phyloP scores from a whole-genome alignment of 2,329 filamentous ascomycete species.

The Ophiocordyceps camponoti-rufipedis region DNA sequence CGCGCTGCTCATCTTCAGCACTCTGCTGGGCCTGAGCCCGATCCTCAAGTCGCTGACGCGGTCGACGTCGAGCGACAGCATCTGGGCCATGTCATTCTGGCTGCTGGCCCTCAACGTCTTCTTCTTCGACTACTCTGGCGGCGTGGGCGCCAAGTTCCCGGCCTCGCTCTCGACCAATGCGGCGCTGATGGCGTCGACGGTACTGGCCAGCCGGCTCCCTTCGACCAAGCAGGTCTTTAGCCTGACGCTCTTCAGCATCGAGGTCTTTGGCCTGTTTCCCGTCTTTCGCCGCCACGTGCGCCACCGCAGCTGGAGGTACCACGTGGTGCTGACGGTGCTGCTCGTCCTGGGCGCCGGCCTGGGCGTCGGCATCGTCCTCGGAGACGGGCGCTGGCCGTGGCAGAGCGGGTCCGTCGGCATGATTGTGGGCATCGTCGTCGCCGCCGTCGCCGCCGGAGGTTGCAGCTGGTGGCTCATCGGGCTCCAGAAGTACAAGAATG shows the following conservation, averaged over 20 bases:
- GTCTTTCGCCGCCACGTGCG: constrained; percentile 83
- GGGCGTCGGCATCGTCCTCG: constrained; percentile 49
- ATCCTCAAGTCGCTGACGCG: constrained; percentile 93
- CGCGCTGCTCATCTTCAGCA: constrained; percentile 80
- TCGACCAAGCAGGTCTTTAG: constrained; percentile 90
- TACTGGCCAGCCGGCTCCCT: constrained; percentile 75
- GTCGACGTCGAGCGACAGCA: constrained; percentile 83
- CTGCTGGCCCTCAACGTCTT: constrained; percentile 90
- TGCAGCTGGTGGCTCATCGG: constrained; percentile 98
- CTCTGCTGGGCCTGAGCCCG: constrained; percentile 76
- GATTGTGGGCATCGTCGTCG: constrained; percentile 55
- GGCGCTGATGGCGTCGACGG: constrained; percentile 87
- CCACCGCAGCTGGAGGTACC: constrained; percentile 64
- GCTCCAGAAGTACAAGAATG: constrained; percentile 96
- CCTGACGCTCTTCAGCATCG: constrained; percentile 86
- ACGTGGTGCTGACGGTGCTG: constrained; percentile 55
- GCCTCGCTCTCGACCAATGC: constrained; percentile 81
- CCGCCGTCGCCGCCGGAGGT: constrained; percentile 67
- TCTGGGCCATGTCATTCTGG: constrained; percentile 94
- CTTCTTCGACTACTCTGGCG: constrained; percentile 88
- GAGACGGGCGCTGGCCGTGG: constrained; percentile 26
- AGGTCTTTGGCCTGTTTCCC: constrained; percentile 95
- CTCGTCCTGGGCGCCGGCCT: constrained; percentile 67
- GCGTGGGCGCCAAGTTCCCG: constrained; percentile 43
- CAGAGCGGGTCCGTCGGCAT: constrained; percentile 49